Conservation (phyloP, 176 grass and related monocot genomes). For the Alloteropsis semialata region DNA sequence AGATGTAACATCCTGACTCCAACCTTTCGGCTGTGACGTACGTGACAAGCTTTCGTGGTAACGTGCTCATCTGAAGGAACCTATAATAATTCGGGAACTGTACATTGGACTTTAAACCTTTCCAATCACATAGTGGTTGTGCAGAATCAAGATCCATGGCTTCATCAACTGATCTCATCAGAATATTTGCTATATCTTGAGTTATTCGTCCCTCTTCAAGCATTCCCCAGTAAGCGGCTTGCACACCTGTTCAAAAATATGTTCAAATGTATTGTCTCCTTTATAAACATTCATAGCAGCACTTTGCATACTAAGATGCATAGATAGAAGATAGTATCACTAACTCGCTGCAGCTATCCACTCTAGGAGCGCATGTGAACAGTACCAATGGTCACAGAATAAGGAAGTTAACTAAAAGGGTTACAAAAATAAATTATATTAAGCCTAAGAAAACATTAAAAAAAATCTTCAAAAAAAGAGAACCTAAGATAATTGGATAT, state of each 20-base stretch:
- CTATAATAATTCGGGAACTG: conserved; percentile 77
- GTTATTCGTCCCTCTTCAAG: conserved; percentile 96
- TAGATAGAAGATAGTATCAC: neutral
- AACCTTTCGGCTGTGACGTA: conserved; percentile 87
- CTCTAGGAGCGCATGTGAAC: neutral
- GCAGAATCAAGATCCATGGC: conserved; percentile 82
- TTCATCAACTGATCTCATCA: conserved; percentile 95
- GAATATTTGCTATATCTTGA: conserved; percentile 70
- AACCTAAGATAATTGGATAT: no score
- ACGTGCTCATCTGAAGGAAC: conserved; percentile 78
- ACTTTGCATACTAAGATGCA: neutral
- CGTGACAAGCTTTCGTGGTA: conserved; percentile 74
- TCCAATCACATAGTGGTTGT: conserved; percentile 77
- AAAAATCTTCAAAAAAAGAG: neutral
- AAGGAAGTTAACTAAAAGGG: neutral
- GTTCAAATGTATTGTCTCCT: neutral
- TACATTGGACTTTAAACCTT: conserved; percentile 73
- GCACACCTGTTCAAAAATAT: conserved; percentile 57
- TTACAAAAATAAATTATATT: neutral
- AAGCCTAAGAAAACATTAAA: neutral
- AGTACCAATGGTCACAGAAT: neutral
- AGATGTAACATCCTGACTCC: conserved; percentile 82
- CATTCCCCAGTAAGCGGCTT: conserved; percentile 95
- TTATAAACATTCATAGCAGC: neutral
- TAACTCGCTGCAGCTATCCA: neutral